These are phyloP conservation scores for Plenodomus lindquistii DNA, from an alignment of 2,329 filamentous ascomycete genomes.

Conservation along the genomic window DNA sequence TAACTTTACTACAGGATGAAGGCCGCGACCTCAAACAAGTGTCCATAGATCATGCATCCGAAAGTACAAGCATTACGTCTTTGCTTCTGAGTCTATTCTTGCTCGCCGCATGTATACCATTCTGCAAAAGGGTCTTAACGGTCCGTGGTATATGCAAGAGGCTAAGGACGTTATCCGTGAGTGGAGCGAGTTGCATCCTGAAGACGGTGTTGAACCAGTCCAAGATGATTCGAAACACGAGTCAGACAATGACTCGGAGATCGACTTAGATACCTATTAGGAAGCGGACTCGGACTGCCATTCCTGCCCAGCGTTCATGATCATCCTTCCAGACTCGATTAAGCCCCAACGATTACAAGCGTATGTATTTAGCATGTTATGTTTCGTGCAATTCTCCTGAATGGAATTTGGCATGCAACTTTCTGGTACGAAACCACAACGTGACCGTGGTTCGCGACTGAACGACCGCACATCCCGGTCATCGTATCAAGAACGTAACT, in stretches of 20 bases:
- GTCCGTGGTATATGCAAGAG: neutral
- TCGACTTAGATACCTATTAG: neutral
- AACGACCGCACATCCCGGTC: too few species aligned
- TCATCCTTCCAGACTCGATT: too few species aligned
- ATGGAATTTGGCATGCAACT: too few species aligned
- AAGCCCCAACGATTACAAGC: too few species aligned
- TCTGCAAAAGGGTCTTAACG: neutral
- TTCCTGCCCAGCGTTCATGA: too few species aligned
- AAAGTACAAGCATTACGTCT: neutral
- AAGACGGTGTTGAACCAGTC: neutral
- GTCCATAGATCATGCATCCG: conserved; percentile 32
- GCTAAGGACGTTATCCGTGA: neutral
- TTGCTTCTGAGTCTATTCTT: conserved; percentile 1
- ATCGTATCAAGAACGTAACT: too few species aligned
- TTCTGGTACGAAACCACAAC: too few species aligned
- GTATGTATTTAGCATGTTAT: too few species aligned
- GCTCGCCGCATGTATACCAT: conserved; percentile 1
- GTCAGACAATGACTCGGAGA: neutral
- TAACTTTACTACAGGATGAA: too few species aligned
- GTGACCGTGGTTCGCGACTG: too few species aligned
- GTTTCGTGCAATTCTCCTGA: too few species aligned
- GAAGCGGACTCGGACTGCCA: neutral
- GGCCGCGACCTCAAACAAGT: conserved; percentile 25
- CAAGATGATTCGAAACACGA: too few species aligned
- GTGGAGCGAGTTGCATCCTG: conserved; percentile 11